Evolutionary conservation across 495 filamentous ascomycete genomes (phyloP).

Genomic region (Niebla homalea): DNA sequence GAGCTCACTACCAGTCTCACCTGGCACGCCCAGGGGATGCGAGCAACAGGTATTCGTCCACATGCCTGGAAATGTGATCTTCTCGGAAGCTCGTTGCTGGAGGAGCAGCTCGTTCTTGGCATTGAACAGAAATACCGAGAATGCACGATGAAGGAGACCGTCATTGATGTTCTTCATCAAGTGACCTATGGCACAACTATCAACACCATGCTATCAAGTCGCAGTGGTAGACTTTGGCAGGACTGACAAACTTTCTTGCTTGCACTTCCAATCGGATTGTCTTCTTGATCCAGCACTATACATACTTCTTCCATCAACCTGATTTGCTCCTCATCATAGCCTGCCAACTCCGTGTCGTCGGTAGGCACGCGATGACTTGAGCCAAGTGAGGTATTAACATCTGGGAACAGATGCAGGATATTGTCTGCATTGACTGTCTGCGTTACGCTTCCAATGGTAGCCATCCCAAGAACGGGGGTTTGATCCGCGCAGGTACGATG

Average conservation of each 20-base stretch:
- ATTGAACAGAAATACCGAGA: conserved; percentile 96
- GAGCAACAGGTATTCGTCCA: conserved; percentile 99
- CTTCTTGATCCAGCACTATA: conserved; percentile 87
- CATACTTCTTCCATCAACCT: conserved; percentile 98
- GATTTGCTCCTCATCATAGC: conserved; percentile 96
- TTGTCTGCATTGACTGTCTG: conserved; percentile 68
- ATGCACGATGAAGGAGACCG: conserved; percentile 90
- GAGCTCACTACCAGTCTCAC: conserved; percentile 78
- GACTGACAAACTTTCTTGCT: conserved; percentile 94
- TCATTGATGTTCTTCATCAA: conserved; percentile 96
- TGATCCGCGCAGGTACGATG: too few species aligned
- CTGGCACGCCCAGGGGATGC: conserved; percentile 81
- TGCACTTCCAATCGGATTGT: conserved; percentile 86
- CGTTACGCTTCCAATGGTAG: conserved; percentile 34
- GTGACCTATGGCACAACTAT: conserved; percentile 52
- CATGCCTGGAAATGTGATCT: conserved; percentile 98
- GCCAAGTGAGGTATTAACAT: conserved; percentile 79
- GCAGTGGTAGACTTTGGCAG: neutral
- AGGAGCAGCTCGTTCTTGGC: conserved; percentile 75
- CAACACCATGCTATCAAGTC: neutral
- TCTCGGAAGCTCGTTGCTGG: conserved; percentile 89
- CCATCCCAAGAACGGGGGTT: conserved; percentile 23
- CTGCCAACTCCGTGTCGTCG: conserved; percentile 39
- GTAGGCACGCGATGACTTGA: conserved; percentile 34
- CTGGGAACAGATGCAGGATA: conserved; percentile 80